These are phyloP conservation scores for Euphrasia arctica DNA, from an alignment of 305 asterid species.

Conservation along the genomic window DNA sequence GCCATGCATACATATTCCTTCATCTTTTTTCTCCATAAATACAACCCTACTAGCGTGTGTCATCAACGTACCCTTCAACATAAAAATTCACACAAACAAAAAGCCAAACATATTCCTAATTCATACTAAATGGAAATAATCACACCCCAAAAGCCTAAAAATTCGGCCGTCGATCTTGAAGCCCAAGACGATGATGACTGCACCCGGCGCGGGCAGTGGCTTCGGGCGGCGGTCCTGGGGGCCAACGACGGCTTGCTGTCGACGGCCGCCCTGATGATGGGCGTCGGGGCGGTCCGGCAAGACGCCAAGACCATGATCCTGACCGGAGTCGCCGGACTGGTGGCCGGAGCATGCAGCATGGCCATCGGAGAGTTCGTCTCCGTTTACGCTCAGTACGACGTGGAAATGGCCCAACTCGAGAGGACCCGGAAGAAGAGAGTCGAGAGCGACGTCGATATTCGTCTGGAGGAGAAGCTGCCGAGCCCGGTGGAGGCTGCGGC, in stretches of 20 bases:
- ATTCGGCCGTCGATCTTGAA: slow-evolving; percentile 5
- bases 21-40: no score
- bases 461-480: slow-evolving; percentile 32
- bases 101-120: not conserved
- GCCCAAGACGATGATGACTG: slow-evolving; percentile 26
- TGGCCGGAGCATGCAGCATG: slow-evolving; percentile 70
- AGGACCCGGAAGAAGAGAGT: slow-evolving; percentile 19
- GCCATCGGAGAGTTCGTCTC: slow-evolving; percentile 67
- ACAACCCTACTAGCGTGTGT: no score
- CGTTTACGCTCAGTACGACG: slow-evolving; percentile 55
- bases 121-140: slow-evolving; percentile 10
- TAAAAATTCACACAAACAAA: not conserved
- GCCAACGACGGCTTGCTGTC: slow-evolving; percentile 58
- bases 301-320: slow-evolving; percentile 47
- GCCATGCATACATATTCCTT: no score
- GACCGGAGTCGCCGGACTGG: slow-evolving; percentile 49
- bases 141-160: slow-evolving; percentile 3
- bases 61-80: no score
- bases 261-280: slow-evolving; percentile 54
- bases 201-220: slow-evolving; percentile 49
- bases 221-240: slow-evolving; percentile 50
- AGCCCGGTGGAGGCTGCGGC: slow-evolving; percentile 48
- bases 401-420: slow-evolving; percentile 46
- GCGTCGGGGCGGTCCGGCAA: slow-evolving; percentile 47
- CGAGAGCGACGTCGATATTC: not conserved